Conservation (phyloP, 2,329 filamentous ascomycete species). For the Atkinsonella texensis region DNA sequence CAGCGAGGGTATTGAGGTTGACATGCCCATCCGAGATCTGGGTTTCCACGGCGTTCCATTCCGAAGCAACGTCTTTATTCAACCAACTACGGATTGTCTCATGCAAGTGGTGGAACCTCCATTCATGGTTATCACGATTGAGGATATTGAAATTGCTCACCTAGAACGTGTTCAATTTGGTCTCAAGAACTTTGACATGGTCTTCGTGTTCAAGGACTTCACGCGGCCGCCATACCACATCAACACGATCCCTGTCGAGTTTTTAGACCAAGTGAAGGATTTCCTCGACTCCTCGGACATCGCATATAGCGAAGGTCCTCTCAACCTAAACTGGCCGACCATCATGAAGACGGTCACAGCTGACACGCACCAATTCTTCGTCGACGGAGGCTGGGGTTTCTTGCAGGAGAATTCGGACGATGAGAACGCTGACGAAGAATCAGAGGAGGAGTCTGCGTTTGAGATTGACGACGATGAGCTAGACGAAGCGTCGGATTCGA, state of each 20-base stretch:
- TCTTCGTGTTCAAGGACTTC: constrained; percentile 98
- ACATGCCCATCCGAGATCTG: constrained; percentile 92
- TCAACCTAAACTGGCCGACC: constrained; percentile 97
- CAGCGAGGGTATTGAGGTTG: constrained; percentile 81
- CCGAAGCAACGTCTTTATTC: constrained; percentile 88
- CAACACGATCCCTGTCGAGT: constrained; percentile 96
- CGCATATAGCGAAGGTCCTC: constrained; percentile 81
- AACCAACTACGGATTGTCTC: constrained; percentile 91
- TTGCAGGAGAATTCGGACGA: constrained; percentile 78
- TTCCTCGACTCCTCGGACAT: constrained; percentile 96
- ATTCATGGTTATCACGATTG: constrained; percentile 89
- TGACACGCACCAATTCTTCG: constrained; percentile 91
- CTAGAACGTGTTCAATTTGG: constrained; percentile 94
- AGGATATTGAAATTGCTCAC: constrained; percentile 93
- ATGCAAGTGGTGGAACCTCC: constrained; percentile 96
- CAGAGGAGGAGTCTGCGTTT: constrained; percentile 85
- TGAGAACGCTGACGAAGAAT: constrained; percentile 63
- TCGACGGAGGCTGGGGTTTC: constrained; percentile 92
- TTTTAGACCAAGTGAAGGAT: constrained; percentile 89
- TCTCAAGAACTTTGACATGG: constrained; percentile 96
- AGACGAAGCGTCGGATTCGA: constrained; percentile 64
- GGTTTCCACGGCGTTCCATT: constrained; percentile 95
- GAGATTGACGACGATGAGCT: constrained; percentile 82
- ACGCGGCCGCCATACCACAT: constrained; percentile 81
- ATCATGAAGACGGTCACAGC: constrained; percentile 99